Evolutionary conservation across 2,329 filamentous ascomycete genomes (phyloP).

Genomic region (Fonsecaea multimorphosa): DNA sequence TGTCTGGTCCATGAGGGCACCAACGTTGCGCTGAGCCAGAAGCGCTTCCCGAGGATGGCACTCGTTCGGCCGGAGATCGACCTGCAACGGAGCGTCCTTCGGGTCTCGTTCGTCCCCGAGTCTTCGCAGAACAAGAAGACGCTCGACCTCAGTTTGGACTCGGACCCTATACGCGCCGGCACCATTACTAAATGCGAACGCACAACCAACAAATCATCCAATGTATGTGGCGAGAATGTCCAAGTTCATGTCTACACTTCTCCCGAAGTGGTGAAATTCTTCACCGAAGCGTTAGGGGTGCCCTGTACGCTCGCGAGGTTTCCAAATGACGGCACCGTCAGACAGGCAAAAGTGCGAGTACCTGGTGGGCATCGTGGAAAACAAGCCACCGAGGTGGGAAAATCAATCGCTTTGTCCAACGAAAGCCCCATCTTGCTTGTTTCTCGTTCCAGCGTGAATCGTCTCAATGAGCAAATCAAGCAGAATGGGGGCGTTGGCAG

Average conservation of each 20-base stretch:
- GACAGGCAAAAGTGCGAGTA: slow-evolving; percentile 47
- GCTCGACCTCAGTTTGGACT: slow-evolving; percentile 64
- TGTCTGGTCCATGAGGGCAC: slow-evolving; percentile 88
- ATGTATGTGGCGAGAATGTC: slow-evolving; percentile 83
- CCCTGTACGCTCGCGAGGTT: slow-evolving; percentile 86
- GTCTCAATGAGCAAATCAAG: slow-evolving; percentile 75
- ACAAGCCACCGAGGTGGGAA: slow-evolving; percentile 50
- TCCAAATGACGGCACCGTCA: slow-evolving; percentile 59
- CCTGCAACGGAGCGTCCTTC: slow-evolving; percentile 68
- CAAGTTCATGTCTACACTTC: slow-evolving; percentile 73
- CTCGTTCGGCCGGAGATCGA: slow-evolving; percentile 78
- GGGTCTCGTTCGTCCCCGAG: slow-evolving; percentile 57
- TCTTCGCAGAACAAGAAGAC: slow-evolving; percentile 41
- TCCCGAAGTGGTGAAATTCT: slow-evolving; percentile 72
- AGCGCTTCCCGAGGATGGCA: slow-evolving; percentile 85
- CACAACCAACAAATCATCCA: slow-evolving; percentile 58
- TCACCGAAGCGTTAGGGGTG: slow-evolving; percentile 74
- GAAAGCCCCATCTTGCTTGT: slow-evolving; percentile 92
- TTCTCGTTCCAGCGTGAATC: slow-evolving; percentile 77
- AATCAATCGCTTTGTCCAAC: slow-evolving; percentile 81
- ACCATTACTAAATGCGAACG: slow-evolving; percentile 43
- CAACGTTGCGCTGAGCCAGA: slow-evolving; percentile 83
- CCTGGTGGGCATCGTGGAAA: slow-evolving; percentile 63
- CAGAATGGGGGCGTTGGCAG: slow-evolving; percentile 52
- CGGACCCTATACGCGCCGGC: slow-evolving; percentile 47